phyloP scores from a whole-genome alignment of 305 asterid genomes.

The Rubia balearica region DNA sequence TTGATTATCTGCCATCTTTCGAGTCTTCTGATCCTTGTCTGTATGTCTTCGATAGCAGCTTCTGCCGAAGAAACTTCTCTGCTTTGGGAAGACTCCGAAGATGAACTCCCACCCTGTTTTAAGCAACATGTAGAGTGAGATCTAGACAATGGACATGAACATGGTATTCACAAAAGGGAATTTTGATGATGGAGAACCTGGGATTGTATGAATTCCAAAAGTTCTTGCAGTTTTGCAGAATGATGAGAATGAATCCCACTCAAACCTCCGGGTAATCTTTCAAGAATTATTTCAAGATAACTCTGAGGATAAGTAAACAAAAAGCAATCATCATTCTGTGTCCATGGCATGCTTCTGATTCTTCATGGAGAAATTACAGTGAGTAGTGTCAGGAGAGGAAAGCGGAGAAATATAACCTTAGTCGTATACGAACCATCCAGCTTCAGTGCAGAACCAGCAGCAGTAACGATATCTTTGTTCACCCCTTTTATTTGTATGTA shows the following conservation, averaged over 20 bases:
- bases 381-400: slow-evolving; percentile 1
- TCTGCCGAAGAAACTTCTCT: slow-evolving; percentile 75
- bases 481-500: slow-evolving; percentile 90
- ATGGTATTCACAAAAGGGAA: not conserved
- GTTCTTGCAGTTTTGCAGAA: slow-evolving; percentile 87
- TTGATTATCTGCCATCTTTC: slow-evolving; percentile 85
- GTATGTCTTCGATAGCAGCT: slow-evolving; percentile 80
- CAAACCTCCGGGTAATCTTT: slow-evolving; percentile 66
- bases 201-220: slow-evolving; percentile 69
- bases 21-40: slow-evolving; percentile 75
- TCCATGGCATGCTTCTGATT: not conserved
- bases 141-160: slow-evolving; percentile 2
- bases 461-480: slow-evolving; percentile 71
- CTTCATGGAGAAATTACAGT: not conserved
- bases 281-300: slow-evolving; percentile 80
- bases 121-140: slow-evolving; percentile 11
- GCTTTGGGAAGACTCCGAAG: slow-evolving; percentile 83
- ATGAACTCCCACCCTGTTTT: slow-evolving; percentile 64
- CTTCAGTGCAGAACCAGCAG: slow-evolving; percentile 78
- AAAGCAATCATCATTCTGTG: slow-evolving; percentile 17
- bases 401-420: slow-evolving; percentile 41
- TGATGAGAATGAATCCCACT: slow-evolving; percentile 88
- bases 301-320: slow-evolving; percentile 46
- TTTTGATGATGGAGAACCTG: slow-evolving; percentile 43
- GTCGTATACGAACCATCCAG: slow-evolving; percentile 94